Evolutionary conservation across 1,284 basidiomycete genomes (phyloP).

Genomic region (Rhodotorula mucilaginosa): DNA sequence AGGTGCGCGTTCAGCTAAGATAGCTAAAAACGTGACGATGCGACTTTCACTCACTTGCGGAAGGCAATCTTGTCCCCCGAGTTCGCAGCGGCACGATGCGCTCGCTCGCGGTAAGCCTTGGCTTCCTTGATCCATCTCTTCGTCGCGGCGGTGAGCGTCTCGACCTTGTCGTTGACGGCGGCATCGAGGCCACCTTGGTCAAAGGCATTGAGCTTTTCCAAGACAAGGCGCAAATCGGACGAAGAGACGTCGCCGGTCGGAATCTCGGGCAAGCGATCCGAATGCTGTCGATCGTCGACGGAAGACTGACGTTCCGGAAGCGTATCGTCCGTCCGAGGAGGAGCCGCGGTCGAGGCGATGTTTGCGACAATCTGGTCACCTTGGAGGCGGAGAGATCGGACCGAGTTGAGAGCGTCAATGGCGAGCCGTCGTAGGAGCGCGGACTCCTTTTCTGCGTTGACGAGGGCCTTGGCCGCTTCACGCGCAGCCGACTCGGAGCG

Average conservation of each 20-base stretch:
- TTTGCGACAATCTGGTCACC: conserved; percentile 16
- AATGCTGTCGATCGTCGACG: conserved; percentile 53
- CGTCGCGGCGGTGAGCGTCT: conserved; percentile 62
- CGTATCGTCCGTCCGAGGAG: conserved; percentile 48
- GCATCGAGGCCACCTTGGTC: conserved; percentile 76
- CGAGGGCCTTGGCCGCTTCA: conserved; percentile 65
- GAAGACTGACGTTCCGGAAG: conserved; percentile 50
- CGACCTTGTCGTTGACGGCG: conserved; percentile 68
- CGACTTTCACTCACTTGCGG: conserved; percentile 57
- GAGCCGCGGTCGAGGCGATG: conserved; percentile 17
- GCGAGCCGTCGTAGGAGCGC: conserved; percentile 49
- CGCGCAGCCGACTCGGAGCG: conserved; percentile 62
- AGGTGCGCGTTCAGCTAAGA: background rate
- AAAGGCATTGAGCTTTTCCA: conserved; percentile 67
- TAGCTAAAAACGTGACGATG: background rate
- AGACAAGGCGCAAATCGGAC: conserved; percentile 52
- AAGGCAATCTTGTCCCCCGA: conserved; percentile 80
- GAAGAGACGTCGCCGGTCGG: conserved; percentile 57
- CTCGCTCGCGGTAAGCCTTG: conserved; percentile 85
- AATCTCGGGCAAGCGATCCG: background rate
- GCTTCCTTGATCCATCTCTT: conserved; percentile 96
- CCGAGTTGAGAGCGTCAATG: conserved; percentile 25
- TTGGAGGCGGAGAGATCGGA: conserved; percentile 24
- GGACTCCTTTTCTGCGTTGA: conserved; percentile 70
- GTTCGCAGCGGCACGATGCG: conserved; percentile 54